Evolutionary conservation across 2,329 filamentous ascomycete species (phyloP), one percentile per base, ranked within the genome.

Genomic region (Plectosphaerella plurivora): DNA sequence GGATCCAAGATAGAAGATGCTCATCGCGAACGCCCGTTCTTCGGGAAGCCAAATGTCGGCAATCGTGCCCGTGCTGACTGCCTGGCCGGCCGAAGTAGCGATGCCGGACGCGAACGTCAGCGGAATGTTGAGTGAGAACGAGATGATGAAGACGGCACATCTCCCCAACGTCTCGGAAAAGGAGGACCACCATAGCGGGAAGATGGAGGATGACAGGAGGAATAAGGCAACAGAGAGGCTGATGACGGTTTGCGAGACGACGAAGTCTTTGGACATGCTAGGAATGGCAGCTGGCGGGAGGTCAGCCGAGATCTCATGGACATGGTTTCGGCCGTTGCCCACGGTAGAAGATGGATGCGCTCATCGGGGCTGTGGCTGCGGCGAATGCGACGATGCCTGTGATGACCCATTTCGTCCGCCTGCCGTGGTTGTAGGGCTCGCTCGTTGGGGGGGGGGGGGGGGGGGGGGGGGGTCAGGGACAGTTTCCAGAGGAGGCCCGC

Each of bases 11-110:
- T 39, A 39, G 37, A 39, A 39, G 37, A 39, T 39, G 37, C 37
- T 16, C 37, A 39, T 39, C 6, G 37, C 37, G 7, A 15, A 18
- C 3, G 15, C 37, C 15, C 37, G 37, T 14, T 39, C 37, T 7
- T 15, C 14, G 37, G 37, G 37, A 5, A 87, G 83, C 86, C 86
- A 91, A 9, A 90, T 73, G 63, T 91, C 87, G 15, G 87, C 82
- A 52, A 91, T 86, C 0, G 87, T 89, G 2, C 88, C 88, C 1
- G 86, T 86, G 4, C 87, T 87, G 3, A 91, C 86, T 8, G 87
- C 86, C 64, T 91, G 87, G 0, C 89, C 87, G 1, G 84, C 86
- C 1, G 87, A 86, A 1, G 87, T 79, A 3, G 86, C 84, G 15
- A 86, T 86, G 24, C 88, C 88, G n/a, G n/a, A n/a, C n/a, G n/a